These are phyloP conservation scores for Hydrangea macrophylla DNA, from an alignment of 148 eudicot genomes.

Conservation along the genomic window DNA sequence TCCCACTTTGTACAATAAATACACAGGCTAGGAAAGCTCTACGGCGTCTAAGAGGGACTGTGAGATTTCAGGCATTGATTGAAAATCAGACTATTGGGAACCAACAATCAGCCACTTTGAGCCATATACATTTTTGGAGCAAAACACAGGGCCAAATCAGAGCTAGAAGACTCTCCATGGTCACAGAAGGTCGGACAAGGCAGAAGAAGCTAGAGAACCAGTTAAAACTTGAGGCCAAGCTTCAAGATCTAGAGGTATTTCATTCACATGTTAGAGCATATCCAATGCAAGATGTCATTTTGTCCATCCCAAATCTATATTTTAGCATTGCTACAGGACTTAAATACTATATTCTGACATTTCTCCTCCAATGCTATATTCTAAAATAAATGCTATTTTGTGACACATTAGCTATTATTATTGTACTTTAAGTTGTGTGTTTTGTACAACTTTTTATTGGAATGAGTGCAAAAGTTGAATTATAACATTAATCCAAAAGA, in stretches of 20 bases:
- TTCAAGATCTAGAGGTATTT: slow-evolving; percentile 32
- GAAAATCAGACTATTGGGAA: slow-evolving; percentile 17
- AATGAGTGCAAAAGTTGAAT: too few relatives aligned
- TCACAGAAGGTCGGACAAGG: slow-evolving; percentile 23
- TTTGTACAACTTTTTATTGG: too few relatives aligned
- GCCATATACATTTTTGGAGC: slow-evolving; percentile 27
- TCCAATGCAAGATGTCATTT: too few relatives aligned
- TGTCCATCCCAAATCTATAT: too few relatives aligned
- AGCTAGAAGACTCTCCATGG: slow-evolving; percentile 30
- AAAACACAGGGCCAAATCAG: slow-evolving; percentile 21
- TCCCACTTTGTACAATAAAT: neutral
- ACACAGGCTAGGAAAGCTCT: slow-evolving; percentile 25
- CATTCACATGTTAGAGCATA: too few relatives aligned
- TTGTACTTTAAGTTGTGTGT: too few relatives aligned
- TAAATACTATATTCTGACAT: too few relatives aligned
- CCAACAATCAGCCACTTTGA: slow-evolving; percentile 24
- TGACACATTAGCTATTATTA: too few relatives aligned
- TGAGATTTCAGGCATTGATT: slow-evolving; percentile 5
- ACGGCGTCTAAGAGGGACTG: slow-evolving; percentile 9
- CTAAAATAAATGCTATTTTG: too few relatives aligned
- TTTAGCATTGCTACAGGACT: too few relatives aligned
- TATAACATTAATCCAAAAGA: too few relatives aligned
- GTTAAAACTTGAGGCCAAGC: slow-evolving; percentile 32
- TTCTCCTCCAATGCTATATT: too few relatives aligned
- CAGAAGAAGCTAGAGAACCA: slow-evolving; percentile 35